Conservation (phyloP, 2,329 filamentous ascomycete species). For the Emydomyces testavorans region DNA sequence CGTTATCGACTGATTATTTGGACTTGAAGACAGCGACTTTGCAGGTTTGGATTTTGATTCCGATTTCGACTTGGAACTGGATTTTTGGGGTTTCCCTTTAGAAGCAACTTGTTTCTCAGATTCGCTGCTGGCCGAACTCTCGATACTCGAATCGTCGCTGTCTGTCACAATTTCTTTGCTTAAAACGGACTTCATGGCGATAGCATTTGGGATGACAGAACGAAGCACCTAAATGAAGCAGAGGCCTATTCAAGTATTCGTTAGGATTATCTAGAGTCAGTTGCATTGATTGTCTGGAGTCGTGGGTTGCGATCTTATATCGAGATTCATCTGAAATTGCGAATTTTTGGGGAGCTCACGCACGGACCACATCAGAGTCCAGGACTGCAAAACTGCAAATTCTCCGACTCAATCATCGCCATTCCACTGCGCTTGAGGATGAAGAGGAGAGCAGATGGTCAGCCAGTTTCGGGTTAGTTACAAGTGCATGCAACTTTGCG, state of each 20-base stretch:
- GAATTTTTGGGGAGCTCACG: constrained; percentile 12
- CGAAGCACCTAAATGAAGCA: neutral
- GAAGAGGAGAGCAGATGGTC: constrained; percentile 14
- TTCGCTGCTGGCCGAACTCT: constrained; percentile 21
- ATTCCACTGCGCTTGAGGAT: constrained; percentile 4
- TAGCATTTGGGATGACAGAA: neutral
- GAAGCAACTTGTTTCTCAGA: constrained; percentile 13
- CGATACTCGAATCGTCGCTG: constrained; percentile 17
- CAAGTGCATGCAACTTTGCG: neutral
- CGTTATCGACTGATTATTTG: neutral
- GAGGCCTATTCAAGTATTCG: neutral
- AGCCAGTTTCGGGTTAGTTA: constrained; percentile 13
- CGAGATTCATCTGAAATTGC: neutral
- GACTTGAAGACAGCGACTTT: neutral
- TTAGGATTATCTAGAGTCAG: neutral
- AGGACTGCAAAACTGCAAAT: neutral
- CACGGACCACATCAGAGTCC: constrained; percentile 10
- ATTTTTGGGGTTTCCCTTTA: constrained; percentile 3
- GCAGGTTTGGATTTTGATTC: neutral
- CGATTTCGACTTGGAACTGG: constrained; percentile 17
- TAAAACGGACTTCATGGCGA: constrained; percentile 13
- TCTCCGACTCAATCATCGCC: neutral
- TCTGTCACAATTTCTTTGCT: constrained; percentile 19
- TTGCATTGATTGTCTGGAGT: neutral
- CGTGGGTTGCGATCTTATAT: neutral